These are phyloP conservation scores for Podila minutissima DNA, from an alignment of 192 early-diverging fungal genomes.

Conservation along the genomic window DNA sequence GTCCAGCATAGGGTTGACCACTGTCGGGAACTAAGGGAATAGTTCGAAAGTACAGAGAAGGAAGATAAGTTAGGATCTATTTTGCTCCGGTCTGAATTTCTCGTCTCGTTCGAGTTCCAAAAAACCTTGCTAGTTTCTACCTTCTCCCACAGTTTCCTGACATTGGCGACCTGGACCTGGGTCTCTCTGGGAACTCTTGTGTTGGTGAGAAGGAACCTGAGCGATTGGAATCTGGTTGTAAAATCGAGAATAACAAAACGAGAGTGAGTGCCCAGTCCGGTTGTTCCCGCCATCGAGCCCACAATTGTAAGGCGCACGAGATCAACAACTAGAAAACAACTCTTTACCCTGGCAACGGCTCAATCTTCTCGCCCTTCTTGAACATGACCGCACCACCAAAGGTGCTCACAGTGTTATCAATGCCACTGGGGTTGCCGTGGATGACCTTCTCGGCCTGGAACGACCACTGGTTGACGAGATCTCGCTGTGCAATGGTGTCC, in stretches of 20 bases:
- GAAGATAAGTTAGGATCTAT: constrained; percentile 1
- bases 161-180: constrained; percentile 83
- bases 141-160: constrained; percentile 67
- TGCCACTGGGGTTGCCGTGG: constrained; percentile 94
- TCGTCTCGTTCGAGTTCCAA: neutral
- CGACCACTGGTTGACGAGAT: constrained; percentile 89
- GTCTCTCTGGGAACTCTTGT: constrained; percentile 93
- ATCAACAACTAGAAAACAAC: neutral
- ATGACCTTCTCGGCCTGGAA: constrained; percentile 93
- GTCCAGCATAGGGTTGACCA: constrained; percentile 75
- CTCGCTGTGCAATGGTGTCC: constrained; percentile 12
- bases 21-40: constrained; percentile 55
- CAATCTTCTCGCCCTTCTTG: constrained; percentile 48
- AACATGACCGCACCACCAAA: constrained; percentile 69
- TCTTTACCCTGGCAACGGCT: constrained; percentile 48
- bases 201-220: constrained; percentile 89
- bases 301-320: neutral
- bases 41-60: neutral
- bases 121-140: constrained; percentile 9
- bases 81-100: neutral
- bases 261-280: neutral
- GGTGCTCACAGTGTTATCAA: constrained; percentile 93
- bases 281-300: neutral
- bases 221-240: constrained; percentile 60
- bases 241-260: neutral